Evolutionary conservation across 2,329 filamentous ascomycete species (phyloP).

Genomic region (Fusarium sp.): DNA sequence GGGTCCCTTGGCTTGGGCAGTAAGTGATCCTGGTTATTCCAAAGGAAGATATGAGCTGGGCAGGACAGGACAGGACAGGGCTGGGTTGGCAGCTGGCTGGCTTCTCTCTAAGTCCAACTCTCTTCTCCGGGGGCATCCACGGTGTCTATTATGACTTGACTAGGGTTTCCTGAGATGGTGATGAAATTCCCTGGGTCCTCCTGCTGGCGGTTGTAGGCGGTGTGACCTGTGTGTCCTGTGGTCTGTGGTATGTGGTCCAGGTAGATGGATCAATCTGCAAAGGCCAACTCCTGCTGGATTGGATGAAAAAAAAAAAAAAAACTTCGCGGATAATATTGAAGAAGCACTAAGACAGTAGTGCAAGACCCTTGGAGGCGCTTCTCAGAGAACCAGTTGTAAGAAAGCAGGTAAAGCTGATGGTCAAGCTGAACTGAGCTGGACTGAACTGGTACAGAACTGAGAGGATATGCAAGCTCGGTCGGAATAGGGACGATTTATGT

Average conservation of each 20-base stretch:
- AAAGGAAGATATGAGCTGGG: conserved; percentile 35
- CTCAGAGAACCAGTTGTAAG: conserved; percentile 46
- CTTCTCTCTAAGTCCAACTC: conserved; percentile 34
- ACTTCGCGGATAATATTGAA: conserved; percentile 44
- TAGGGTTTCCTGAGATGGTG: conserved; percentile 49
- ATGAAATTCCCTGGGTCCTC: conserved; percentile 47
- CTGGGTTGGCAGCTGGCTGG: not conserved
- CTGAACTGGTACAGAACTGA: conserved; percentile 35
- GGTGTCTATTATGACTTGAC: conserved; percentile 29
- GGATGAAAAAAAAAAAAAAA: conserved; percentile 37
- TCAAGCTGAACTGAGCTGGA: conserved; percentile 44
- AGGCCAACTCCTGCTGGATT: conserved; percentile 44
- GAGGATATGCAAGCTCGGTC: conserved; percentile 41
- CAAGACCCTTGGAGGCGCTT: conserved; percentile 40
- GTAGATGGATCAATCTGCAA: conserved; percentile 48
- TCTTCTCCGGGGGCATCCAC: conserved; percentile 47
- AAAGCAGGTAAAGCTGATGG: conserved; percentile 34
- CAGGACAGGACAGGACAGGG: conserved; percentile 7
- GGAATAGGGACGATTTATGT: conserved; percentile 50
- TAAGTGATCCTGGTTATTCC: conserved; percentile 50
- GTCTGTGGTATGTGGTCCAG: conserved; percentile 45
- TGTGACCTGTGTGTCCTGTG: conserved; percentile 42
- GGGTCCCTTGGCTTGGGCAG: conserved; percentile 45
- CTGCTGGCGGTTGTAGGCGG: conserved; percentile 48
- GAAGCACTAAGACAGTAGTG: conserved; percentile 49